Base-by-base conservation (phyloP, 148 eudicot genomes). In the Chenopodium quinoa region DNA sequence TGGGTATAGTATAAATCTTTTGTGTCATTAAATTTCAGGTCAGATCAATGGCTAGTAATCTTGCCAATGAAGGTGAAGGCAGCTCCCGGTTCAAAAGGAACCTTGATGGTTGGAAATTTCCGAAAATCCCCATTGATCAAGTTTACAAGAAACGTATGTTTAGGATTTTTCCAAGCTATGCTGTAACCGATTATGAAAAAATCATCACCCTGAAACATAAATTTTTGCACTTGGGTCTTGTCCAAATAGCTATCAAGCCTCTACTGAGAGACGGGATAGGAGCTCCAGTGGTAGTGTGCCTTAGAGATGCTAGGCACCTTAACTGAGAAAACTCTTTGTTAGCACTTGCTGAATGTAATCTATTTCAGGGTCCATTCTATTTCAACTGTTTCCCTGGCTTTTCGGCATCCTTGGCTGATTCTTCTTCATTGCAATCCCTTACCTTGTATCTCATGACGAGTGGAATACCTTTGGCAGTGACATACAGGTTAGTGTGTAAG, bases 31-130 rank as follows among this genome's bases (percentile, higher is more conserved):
- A n/a, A 5, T 67, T 67, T 67, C 71, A 67, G 79, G 46, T 46
- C 34, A 75, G 64, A 75, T 54, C 65, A 14, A 75, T 75, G 77
- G 77, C 77, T 75, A 29, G 46, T 75, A 7, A 75, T 17, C 44
- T 27, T 14, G 65, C 22, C 23, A 32, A 52, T 7, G n/a, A 54
- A 73, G 56, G 9, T 9, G 75, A 73, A 23, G 31, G 75, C 20
- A 75, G 63, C 63, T 52, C 65, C n/a, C 60, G 31, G 29, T 7
- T 75, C 11, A 48, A 9, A 54, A 75, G 20, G 46, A 76, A 60
- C 17, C 17, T 20, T 11, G 63, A 79, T 22, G n/a, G 56, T 2
- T 79, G 75, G 81, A 69, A 79, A 54, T 70, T 29, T 19, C 66
- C 68, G 4, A 79, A 70, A 9, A 70, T 79, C 29, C 75, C 75